Conservation (phyloP, 2,329 filamentous ascomycete species). For the Sporothrix pallida region DNA sequence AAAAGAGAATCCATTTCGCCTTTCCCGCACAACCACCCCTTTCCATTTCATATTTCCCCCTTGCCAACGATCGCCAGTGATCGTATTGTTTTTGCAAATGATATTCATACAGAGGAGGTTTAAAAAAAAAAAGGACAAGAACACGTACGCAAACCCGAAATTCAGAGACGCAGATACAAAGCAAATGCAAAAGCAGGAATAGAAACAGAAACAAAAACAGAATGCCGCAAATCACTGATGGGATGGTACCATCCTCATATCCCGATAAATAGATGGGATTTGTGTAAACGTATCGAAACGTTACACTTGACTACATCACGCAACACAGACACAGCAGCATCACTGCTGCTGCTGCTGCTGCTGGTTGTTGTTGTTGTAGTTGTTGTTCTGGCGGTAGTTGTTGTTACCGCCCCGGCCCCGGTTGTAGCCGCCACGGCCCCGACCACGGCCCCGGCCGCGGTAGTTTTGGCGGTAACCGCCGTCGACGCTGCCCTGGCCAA, state of each 20-base stretch:
- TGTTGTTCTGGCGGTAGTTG: slow-evolving; percentile 36
- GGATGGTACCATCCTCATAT: not conserved
- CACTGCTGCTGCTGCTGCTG: slow-evolving; percentile 28
- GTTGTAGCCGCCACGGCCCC: slow-evolving; percentile 59
- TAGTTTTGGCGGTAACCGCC: slow-evolving; percentile 75
- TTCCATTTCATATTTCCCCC: too few species aligned
- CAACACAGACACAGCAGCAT: not conserved
- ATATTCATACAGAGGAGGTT: too few species aligned
- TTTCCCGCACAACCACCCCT: not conserved
- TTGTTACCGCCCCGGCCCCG: slow-evolving; percentile 46
- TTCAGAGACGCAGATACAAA: not conserved
- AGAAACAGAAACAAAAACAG: not conserved
- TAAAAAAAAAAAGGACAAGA: not conserved
- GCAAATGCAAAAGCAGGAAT: slow-evolving; percentile 6
- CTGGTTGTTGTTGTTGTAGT: slow-evolving; percentile 27
- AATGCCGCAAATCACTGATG: not conserved
- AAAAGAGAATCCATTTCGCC: slow-evolving; percentile 15
- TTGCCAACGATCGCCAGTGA: not conserved
- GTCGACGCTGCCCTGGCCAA: slow-evolving; percentile 95
- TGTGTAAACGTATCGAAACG: too few species aligned
- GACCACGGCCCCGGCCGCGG: slow-evolving; percentile 78
- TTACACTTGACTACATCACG: too few species aligned
- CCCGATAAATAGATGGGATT: slow-evolving; percentile 1
- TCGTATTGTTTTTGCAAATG: not conserved
- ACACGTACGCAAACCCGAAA: too few species aligned